phyloP scores from a whole-genome alignment of 805 yeast species.

The Starmerella bombi region DNA sequence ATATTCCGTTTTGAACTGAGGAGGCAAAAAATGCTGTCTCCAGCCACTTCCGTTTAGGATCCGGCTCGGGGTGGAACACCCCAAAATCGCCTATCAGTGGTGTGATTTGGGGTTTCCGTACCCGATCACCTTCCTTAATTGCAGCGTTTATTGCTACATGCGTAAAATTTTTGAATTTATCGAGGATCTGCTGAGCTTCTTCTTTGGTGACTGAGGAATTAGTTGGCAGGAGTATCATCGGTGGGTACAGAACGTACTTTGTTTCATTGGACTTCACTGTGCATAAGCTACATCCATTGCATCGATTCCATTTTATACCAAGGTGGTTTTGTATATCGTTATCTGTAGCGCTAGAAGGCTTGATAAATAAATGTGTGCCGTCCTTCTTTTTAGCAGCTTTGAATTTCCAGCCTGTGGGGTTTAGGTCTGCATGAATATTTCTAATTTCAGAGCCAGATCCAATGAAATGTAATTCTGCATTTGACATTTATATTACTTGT shows the following conservation, averaged over 20 bases:
- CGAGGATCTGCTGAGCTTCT: conserved; percentile 13
- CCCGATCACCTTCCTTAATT: conserved; percentile 38
- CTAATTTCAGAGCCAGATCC: background rate
- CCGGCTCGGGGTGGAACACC: conserved; percentile 16
- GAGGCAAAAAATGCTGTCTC: conserved; percentile 56
- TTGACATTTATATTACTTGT: too few species aligned
- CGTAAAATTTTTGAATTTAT: conserved; percentile 28
- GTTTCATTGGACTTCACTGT: background rate
- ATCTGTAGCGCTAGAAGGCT: background rate
- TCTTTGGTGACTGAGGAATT: conserved; percentile 24
- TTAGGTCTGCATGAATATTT: background rate
- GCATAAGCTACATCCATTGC: conserved; percentile 10
- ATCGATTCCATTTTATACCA: background rate
- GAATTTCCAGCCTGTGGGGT: background rate
- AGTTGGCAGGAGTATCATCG: conserved; percentile 46
- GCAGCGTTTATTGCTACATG: conserved; percentile 66
- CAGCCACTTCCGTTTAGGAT: conserved; percentile 36
- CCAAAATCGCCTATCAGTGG: conserved; percentile 62
- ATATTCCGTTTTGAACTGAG: conserved; percentile 56
- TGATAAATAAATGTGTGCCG: conserved; percentile 6
- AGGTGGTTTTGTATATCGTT: background rate
- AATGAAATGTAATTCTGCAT: conserved; percentile 1
- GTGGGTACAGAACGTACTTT: conserved; percentile 48
- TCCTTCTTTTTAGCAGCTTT: conserved; percentile 4
- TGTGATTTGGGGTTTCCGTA: conserved; percentile 52